These are phyloP conservation scores for Aleurites moluccanus DNA, from an alignment of 441 rosid species.

Conservation along the genomic window DNA sequence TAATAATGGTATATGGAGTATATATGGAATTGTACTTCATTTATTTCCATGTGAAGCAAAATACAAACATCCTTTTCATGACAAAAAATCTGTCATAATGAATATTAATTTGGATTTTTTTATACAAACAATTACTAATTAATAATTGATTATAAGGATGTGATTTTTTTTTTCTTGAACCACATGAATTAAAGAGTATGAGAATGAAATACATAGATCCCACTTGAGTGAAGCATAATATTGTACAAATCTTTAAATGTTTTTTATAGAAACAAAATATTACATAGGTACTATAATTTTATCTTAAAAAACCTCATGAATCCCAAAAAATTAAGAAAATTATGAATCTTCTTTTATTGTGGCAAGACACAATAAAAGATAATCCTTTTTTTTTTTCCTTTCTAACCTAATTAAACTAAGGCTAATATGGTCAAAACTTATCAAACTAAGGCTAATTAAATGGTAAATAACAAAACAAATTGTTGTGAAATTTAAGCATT, in stretches of 20 bases:
- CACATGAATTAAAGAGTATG: neutral
- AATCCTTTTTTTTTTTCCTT: too few species aligned
- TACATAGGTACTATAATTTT: neutral
- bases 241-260: neutral
- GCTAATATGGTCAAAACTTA: too few species aligned
- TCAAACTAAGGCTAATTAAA: neutral
- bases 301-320: neutral
- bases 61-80: neutral
- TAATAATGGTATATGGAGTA: neutral
- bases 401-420: too few species aligned
- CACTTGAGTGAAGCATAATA: neutral
- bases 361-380: too few species aligned
- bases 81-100: neutral
- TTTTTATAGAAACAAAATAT: slow-evolving; percentile 14
- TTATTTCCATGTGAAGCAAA: neutral
- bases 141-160: neutral
- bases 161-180: neutral
- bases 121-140: too few species aligned
- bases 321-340: neutral
- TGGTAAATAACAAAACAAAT: neutral
- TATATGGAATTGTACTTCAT: neutral
- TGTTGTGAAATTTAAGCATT: neutral
- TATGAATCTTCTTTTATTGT: too few species aligned
- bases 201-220: neutral
- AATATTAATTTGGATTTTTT: neutral